Conservation (phyloP, 257 asterid species). For the Hygrophila difformis region DNA sequence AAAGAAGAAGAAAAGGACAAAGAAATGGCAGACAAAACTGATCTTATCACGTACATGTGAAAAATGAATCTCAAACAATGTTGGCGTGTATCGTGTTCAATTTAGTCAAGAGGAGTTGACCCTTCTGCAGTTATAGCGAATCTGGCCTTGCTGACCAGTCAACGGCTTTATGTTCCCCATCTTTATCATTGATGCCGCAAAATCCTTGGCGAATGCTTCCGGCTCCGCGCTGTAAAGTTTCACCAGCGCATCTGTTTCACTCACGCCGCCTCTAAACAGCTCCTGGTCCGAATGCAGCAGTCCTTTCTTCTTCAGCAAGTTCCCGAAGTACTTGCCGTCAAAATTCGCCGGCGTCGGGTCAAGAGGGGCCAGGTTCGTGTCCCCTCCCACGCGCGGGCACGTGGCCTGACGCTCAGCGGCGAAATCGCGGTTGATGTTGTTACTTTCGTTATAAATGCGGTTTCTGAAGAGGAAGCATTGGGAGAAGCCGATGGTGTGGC, state of each 20-base stretch:
- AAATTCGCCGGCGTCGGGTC: conserved; percentile 22
- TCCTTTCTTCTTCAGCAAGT: conserved; percentile 25
- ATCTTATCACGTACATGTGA: too few relatives aligned
- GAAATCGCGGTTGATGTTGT: conserved; percentile 27
- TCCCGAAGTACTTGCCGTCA: conserved; percentile 26
- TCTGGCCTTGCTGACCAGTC: conserved; percentile 33
- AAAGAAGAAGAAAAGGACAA: too few relatives aligned
- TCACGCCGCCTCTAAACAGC: conserved; percentile 30
- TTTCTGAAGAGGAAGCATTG: too few relatives aligned
- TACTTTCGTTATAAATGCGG: conserved; percentile 22
- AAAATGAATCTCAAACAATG: too few relatives aligned
- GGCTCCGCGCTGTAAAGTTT: conserved; percentile 14
- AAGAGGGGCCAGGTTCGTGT: conserved; percentile 29
- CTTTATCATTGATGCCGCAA: conserved; percentile 37
- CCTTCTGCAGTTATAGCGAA: conserved; percentile 31
- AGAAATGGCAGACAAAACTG: too few relatives aligned
- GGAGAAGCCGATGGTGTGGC: too few relatives aligned
- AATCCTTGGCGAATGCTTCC: conserved; percentile 25
- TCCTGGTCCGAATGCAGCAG: conserved; percentile 49
- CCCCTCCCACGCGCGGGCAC: conserved; percentile 35
- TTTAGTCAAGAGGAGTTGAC: conserved; percentile 10
- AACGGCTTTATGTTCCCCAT: conserved; percentile 45
- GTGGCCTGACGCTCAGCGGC: conserved; percentile 16
- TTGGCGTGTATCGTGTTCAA: too few relatives aligned
- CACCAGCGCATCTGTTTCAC: conserved; percentile 26